Percentiles rank a stretch among this genome's conserved stretches.
These are phyloP conservation scores for Sphenostylis stenocarpa DNA, from an alignment of 306 rosid species.

Conservation along the genomic window DNA sequence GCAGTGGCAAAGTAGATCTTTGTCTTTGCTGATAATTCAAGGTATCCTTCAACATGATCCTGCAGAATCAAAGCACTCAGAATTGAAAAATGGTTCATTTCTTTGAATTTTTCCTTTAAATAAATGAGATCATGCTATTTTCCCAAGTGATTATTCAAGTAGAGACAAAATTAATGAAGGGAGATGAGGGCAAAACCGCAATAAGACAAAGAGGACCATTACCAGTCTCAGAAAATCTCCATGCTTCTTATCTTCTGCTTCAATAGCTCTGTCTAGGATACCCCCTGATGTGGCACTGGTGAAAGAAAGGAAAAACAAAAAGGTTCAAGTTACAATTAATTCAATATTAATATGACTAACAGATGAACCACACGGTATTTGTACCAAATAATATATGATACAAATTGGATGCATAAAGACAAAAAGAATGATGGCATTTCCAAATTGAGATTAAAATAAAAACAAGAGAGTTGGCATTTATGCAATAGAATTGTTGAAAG, in stretches of 20 bases:
- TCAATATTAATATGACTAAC: background rate
- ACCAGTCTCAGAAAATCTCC: slow-evolving; percentile 96
- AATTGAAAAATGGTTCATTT: background rate
- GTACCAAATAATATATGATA: background rate
- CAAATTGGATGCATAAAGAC: background rate
- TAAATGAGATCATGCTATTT: background rate
- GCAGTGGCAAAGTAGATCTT: slow-evolving; percentile 88
- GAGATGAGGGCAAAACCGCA: background rate
- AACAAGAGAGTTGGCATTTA: background rate
- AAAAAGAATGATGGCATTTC: background rate
- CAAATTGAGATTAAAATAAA: background rate
- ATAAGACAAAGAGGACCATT: slow-evolving; percentile 26
- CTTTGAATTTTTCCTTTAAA: background rate
- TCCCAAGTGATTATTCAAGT: slow-evolving; percentile 21
- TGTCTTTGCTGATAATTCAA: slow-evolving; percentile 96
- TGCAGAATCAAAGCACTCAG: slow-evolving; percentile 35
- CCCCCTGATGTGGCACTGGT: slow-evolving; percentile 93
- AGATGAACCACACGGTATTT: background rate
- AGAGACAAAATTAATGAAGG: background rate
- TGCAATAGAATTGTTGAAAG: background rate
- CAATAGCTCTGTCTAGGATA: slow-evolving; percentile 92
- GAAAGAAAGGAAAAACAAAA: slow-evolving; percentile 1
- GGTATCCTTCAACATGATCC: slow-evolving; percentile 99
- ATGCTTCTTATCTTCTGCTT: slow-evolving; percentile 93
- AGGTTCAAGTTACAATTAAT: slow-evolving; percentile 15